Percentiles rank a stretch among this genome's conserved stretches.
phyloP scores from a whole-genome alignment of 371 early-diverging fungal species.

The Mucor sp. region DNA sequence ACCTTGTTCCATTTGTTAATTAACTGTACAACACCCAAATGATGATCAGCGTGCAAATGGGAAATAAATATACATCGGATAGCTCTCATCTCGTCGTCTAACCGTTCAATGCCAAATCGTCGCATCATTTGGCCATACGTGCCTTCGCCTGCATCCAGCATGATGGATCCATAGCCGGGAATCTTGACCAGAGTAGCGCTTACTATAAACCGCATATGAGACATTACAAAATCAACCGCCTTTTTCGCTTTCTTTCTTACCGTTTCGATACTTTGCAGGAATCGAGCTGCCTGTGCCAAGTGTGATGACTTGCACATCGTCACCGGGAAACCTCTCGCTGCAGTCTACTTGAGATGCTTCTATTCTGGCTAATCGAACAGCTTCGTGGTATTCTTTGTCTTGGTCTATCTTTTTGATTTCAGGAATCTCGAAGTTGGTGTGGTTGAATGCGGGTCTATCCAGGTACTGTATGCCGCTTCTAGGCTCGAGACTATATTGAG shows the following conservation, averaged over 20 bases:
- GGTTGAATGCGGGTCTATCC: constrained; percentile 27
- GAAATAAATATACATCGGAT: constrained; percentile 89
- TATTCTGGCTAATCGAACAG: constrained; percentile 31
- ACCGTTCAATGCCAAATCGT: constrained; percentile 56
- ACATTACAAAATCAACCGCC: not conserved
- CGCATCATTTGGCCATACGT: constrained; percentile 92
- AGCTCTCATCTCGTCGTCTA: constrained; percentile 47
- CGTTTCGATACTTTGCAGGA: constrained; percentile 97
- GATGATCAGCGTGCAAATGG: constrained; percentile 99
- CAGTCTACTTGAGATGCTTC: constrained; percentile 34
- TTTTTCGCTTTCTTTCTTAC: constrained; percentile 43
- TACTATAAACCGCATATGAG: constrained; percentile 51
- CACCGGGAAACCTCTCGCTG: constrained; percentile 40
- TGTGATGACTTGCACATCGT: constrained; percentile 63
- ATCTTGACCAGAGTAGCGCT: constrained; percentile 79
- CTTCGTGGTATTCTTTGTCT: constrained; percentile 25
- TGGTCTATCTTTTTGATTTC: constrained; percentile 27
- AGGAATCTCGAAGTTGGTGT: constrained; percentile 9
- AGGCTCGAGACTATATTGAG: constrained; percentile 36
- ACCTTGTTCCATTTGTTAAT: constrained; percentile 67
- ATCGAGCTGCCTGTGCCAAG: constrained; percentile 97
- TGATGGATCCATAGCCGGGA: constrained; percentile 61
- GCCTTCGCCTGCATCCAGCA: constrained; percentile 99
- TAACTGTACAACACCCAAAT: constrained; percentile 87
- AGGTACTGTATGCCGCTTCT: constrained; percentile 15